A percentile compares a stretch with the other conserved stretches of the same genome.
phyloP scores from a whole-genome alignment of 495 filamentous ascomycete genomes.

The Choiromyces venosus region DNA sequence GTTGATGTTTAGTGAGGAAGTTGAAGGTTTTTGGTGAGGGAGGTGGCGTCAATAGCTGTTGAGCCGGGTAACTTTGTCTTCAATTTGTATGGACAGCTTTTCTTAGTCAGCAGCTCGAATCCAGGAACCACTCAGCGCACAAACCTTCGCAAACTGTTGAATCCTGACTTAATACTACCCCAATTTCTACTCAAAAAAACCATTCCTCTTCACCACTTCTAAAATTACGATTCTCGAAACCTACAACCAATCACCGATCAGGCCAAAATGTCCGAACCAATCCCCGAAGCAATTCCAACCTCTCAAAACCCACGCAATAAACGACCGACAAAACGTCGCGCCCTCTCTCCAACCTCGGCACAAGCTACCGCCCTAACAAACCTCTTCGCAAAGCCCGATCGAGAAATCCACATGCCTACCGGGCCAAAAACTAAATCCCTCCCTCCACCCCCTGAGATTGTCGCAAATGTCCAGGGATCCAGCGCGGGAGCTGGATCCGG shows the following conservation, averaged over 20 bases:
- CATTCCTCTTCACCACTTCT: neutral
- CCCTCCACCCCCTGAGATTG: conserved; percentile 78
- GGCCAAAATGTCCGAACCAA: neutral
- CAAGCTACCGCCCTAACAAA: conserved; percentile 62
- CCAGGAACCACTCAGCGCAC: neutral
- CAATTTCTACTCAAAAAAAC: neutral
- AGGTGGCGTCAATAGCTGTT: neutral
- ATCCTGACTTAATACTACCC: neutral
- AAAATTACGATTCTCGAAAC: neutral
- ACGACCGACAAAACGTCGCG: conserved; percentile 71
- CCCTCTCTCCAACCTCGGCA: conserved; percentile 58
- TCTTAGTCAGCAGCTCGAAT: neutral
- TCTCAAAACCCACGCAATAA: conserved; percentile 69
- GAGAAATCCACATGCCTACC: conserved; percentile 59
- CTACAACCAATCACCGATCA: neutral
- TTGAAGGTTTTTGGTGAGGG: neutral
- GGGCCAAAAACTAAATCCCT: conserved; percentile 23
- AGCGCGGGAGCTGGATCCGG: conserved; percentile 84
- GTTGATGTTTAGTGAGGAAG: neutral
- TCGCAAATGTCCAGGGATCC: conserved; percentile 90
- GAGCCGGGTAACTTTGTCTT: neutral
- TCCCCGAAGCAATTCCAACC: conserved; percentile 44
- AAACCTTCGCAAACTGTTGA: neutral
- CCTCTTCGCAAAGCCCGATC: conserved; percentile 78
- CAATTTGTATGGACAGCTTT: neutral